Conservation (phyloP, 768 basidiomycete genomes). For the Mrakia blollopis region DNA sequence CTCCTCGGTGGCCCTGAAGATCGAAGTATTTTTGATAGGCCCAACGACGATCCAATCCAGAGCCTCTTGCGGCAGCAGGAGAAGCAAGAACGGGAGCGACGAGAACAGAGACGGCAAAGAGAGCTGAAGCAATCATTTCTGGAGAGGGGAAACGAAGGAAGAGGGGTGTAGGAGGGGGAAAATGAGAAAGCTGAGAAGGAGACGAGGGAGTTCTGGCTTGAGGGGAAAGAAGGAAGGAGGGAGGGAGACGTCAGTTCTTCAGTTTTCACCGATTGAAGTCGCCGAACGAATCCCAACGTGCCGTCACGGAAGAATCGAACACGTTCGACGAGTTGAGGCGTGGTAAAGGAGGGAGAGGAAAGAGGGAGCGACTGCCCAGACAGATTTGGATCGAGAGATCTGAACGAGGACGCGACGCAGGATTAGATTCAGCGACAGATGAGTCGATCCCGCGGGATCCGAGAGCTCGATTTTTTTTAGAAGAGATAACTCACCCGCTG, state of each 20-base stretch:
- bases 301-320: not conserved
- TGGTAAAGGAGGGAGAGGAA: not conserved
- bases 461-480: too few relatives aligned
- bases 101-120: not conserved
- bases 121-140: not conserved
- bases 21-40: slow-evolving; percentile 21
- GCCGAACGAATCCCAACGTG: not conserved
- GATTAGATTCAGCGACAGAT: not conserved
- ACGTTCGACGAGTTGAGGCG: not conserved
- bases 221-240: slow-evolving; percentile 5
- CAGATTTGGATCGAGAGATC: not conserved
- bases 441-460: too few relatives aligned
- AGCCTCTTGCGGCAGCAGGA: not conserved
- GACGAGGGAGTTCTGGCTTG: slow-evolving; percentile 19
- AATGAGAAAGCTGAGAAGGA: slow-evolving; percentile 18
- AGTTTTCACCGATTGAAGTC: not conserved
- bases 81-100: not conserved
- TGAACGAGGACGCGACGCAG: not conserved
- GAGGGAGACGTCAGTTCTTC: not conserved
- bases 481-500: too few relatives aligned
- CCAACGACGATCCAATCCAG: not conserved
- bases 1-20: slow-evolving; percentile 30
- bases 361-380: not conserved
- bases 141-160: not conserved
- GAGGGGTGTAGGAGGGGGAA: not conserved